phyloP scores from a whole-genome alignment of 2,329 filamentous ascomycete species.

The Diplodia corticola region DNA sequence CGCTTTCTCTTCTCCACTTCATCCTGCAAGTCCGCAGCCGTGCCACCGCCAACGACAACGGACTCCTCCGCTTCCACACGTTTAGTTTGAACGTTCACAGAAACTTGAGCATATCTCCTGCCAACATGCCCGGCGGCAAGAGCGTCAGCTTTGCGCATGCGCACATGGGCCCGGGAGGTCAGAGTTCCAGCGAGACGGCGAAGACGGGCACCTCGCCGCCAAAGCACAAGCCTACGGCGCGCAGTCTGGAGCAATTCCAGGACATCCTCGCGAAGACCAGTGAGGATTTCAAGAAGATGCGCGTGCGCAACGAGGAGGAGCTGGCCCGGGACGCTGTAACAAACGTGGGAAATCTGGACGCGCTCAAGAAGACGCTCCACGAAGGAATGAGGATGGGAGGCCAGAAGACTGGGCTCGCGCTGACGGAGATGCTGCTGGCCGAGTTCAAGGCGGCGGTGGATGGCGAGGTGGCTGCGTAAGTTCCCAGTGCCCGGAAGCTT shows the following conservation, averaged over 20 bases:
- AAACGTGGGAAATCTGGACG: not conserved
- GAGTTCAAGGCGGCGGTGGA: slow-evolving; percentile 18
- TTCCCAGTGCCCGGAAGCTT: not conserved
- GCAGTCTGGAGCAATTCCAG: slow-evolving; percentile 13
- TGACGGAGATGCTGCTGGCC: slow-evolving; percentile 1
- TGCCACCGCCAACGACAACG: not conserved
- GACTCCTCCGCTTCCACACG: not conserved
- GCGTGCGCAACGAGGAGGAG: not conserved
- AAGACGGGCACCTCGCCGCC: not conserved
- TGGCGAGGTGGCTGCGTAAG: slow-evolving; percentile 7
- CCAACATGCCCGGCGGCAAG: not conserved
- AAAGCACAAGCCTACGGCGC: not conserved
- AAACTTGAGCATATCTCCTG: not conserved
- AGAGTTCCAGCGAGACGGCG: not conserved
- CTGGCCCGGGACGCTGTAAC: not conserved
- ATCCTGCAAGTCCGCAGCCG: not conserved
- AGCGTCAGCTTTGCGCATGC: slow-evolving; percentile 7
- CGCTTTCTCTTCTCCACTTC: not conserved
- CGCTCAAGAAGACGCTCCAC: not conserved
- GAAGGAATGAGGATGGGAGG: not conserved
- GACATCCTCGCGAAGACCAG: not conserved
- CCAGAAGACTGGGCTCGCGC: slow-evolving; percentile 3
- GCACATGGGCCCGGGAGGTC: not conserved
- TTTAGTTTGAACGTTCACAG: not conserved
- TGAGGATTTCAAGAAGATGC: slow-evolving; percentile 3